Base-by-base conservation (phyloP, 192 early-diverging fungal species). In the Umbelopsis sp. region DNA sequence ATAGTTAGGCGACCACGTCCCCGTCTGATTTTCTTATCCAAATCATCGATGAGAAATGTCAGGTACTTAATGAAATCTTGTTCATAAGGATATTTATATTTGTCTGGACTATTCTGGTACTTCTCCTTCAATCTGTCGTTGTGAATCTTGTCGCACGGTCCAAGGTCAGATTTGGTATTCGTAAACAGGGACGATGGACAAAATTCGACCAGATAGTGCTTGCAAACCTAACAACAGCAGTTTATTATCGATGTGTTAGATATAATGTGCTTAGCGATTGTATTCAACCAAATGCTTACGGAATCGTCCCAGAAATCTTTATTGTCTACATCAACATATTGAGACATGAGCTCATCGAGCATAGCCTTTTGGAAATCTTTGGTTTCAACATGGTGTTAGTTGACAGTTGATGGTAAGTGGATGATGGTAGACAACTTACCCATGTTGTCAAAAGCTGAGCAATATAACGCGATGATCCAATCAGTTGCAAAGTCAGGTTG, bases 81-180 rank as follows among this genome's bases (percentile, higher is more conserved):
- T 76, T 95, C 93, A 74, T 91, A 93, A 16, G 87, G 89, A 46
- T 92, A 89, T 30, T 85, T 82, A 21, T 83, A 78, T 47, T 83
- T 83, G 81, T 95, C 93, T 8, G 81, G 49, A 10, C 87, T 84
- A 47, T 87, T 85, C 72, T 85, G 86, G 65, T 91, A 90, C 77
- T 85, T 81, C 41, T 88, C 82, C 22, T 87, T 84, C 50, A 95
- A 81, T 71, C 86, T 86, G 72, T 95, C 93, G 69, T 95, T 91
- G 78, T 95, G 93, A n/a, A 93, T 74, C 66, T 89, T 87, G 61
- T 89, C 85, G 74, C 93, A 95, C 3, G 82, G 67, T 20, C 79
- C 90, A 72, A 94, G 84, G 71, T 93, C 92, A 22, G 90, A 90
- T 78, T 95, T 95, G 5, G 93, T 95, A 78, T 95, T 95, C 67